Base-by-base conservation (phyloP, 2,329 filamentous ascomycete genomes). In the Penicillium sp. region DNA sequence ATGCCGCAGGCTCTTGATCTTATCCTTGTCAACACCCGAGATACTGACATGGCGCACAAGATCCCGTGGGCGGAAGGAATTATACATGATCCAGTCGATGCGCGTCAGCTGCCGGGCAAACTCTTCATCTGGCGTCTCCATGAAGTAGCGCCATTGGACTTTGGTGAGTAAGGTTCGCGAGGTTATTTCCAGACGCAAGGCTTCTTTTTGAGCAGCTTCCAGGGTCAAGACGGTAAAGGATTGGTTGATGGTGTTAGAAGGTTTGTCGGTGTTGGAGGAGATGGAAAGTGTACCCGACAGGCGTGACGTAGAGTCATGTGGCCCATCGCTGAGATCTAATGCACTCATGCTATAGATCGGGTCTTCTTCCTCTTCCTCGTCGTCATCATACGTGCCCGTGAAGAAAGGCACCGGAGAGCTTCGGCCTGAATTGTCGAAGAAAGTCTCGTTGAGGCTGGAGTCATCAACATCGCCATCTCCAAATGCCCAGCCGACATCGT, bases 31-130 rank as follows among this genome's bases (percentile, higher is more conserved):
- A 4, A 60, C 52, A 1, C 63, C 61, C 0, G 83, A 80, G 32
- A 96, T 72, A 57, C 84, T 93, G 50, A 96, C 90, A 60, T 96
- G 87, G 4, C 93, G 85, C 28, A 97, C 85, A 33, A 97, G 81
- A 66, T 98, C 93, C 43, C 93, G 86, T 39, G 94, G 86, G 17
- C 88, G 83, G 47, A 97, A 95, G 1, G 89, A 90, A 36, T 87
- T 94, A 65, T 96, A 97, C 85, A 97, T 93, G 64, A 94, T 83
- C 91, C 91, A 97, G 68, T 98, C 93, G 39, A 98, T 94, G 45
- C 91, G 79, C 3, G 93, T 97, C 57, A 98, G 78, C 65, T 98
- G 93, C 44, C 85, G 83, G 11, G 91, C 91, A 51, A 97, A 84
- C 33, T 88, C 80, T 46, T 94, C 87, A 37, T 94, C 85, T 1